Base-by-base conservation (phyloP, 148 eudicot species). In the Dianthus caryophyllus region DNA sequence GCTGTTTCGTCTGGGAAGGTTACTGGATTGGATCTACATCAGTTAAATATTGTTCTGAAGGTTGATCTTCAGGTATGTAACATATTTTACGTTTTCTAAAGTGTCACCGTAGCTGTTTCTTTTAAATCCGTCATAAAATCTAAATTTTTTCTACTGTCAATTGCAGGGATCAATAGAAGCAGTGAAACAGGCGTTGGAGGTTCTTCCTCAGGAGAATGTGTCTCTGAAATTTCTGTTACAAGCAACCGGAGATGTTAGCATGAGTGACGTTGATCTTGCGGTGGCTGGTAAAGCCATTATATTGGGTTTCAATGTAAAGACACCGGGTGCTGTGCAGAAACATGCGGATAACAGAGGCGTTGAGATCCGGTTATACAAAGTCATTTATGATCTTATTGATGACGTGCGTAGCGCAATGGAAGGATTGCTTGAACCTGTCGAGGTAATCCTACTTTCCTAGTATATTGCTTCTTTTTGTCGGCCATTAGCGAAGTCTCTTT, bases 381-480 rank as follows among this genome's bases (percentile, higher is more conserved):
- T 94, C 68, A 90, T 94, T 55, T 94, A 94, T 74, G 92, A 88
- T 65, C 92, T 94, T 61, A 90, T 94, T 79, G 97, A 90, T 82
- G 98, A 94, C 46, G 81, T 94, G 71, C 80, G 98, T 61, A 84
- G 82, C 22, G 96, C 96, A n/a, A 94, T 94, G 98, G 97, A 94
- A 79, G 98, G 98, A 58, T 85, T 94, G 63, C 78, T 94, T 72
- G 92, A 94, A 46, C 71, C 95, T 76, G 90, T 88, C 54, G 90
- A 94, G 98, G 98, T 94, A 73, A 78, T 67, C 69, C 47, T 72
- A 21, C 38, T 75, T 67, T 29, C 66, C 25, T 62, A 43, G 41
- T 44, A 56, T 46, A 62, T 29, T 48, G 27, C 36, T 11, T 39
- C 55, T 31, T 58, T n/a, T 14, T 22, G n/a, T n/a, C 16, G 41